phyloP scores from a whole-genome alignment of 202 grass and related monocot species.

The Alloteropsis angusta region DNA sequence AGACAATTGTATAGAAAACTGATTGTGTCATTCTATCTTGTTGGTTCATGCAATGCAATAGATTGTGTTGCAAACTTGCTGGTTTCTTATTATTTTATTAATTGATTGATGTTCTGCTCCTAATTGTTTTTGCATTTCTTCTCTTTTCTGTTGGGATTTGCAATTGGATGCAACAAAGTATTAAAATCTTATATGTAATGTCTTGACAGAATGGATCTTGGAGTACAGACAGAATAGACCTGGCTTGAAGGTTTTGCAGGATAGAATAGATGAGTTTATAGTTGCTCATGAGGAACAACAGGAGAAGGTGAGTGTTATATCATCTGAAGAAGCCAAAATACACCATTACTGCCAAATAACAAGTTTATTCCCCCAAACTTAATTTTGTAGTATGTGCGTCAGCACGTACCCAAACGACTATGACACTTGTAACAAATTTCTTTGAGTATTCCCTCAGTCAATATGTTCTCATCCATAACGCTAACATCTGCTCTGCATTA shows the following conservation, averaged over 20 bases:
- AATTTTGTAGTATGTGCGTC: not conserved
- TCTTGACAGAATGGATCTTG: constrained; percentile 72
- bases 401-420: not conserved
- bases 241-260: constrained; percentile 60
- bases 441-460: not conserved
- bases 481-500: not conserved
- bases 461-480: not conserved
- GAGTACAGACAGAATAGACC: constrained; percentile 67
- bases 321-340: not conserved
- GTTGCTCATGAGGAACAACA: constrained; percentile 66
- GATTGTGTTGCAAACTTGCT: not conserved
- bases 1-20: not conserved
- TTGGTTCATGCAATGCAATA: not conserved
- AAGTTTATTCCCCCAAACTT: not conserved
- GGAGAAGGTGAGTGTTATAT: constrained; percentile 45
- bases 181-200: constrained; percentile 18
- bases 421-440: not conserved
- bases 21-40: not conserved
- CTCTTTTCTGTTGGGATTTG: not conserved
- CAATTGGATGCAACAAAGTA: not conserved
- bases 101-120: not conserved
- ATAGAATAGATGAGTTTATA: constrained; percentile 92
- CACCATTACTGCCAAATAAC: not conserved
- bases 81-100: constrained; percentile 4
- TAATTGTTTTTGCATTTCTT: not conserved